Evolutionary conservation across 2,329 filamentous ascomycete genomes (phyloP).

Genomic region (Fusarium brachygibbosum): DNA sequence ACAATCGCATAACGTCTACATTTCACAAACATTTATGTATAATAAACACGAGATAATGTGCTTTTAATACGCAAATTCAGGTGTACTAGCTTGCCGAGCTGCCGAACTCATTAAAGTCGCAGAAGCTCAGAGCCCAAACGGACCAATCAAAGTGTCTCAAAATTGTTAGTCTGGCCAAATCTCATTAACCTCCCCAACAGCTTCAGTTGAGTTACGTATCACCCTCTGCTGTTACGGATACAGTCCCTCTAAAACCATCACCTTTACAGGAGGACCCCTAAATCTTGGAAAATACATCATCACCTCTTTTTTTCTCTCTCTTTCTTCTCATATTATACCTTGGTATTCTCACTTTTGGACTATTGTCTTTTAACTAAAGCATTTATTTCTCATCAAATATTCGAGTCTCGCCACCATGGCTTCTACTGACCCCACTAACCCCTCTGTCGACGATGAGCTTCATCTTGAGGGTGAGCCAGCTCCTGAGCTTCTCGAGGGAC

Average conservation of each 20-base stretch:
- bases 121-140: constrained; percentile 2
- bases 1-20: too few species aligned
- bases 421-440: constrained; percentile 43
- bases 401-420: constrained; percentile 29
- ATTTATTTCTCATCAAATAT: neutral
- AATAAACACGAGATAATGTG: too few species aligned
- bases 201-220: constrained; percentile 33
- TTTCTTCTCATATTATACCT: neutral
- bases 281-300: constrained; percentile 20
- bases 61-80: neutral
- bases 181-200: constrained; percentile 25
- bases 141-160: constrained; percentile 32
- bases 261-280: constrained; percentile 11
- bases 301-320: neutral
- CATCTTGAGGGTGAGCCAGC: constrained; percentile 61
- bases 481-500: constrained; percentile 71
- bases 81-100: constrained; percentile 1
- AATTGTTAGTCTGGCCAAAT: constrained; percentile 36
- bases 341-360: neutral
- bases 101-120: constrained; percentile 17
- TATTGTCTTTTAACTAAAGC: neutral
- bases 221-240: neutral
- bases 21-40: too few species aligned
- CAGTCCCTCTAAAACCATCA: neutral
- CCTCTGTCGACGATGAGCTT: constrained; percentile 45